Evolutionary conservation across 2,329 filamentous ascomycete genomes (phyloP).

Genomic region (Chaetomiaceae sp.): DNA sequence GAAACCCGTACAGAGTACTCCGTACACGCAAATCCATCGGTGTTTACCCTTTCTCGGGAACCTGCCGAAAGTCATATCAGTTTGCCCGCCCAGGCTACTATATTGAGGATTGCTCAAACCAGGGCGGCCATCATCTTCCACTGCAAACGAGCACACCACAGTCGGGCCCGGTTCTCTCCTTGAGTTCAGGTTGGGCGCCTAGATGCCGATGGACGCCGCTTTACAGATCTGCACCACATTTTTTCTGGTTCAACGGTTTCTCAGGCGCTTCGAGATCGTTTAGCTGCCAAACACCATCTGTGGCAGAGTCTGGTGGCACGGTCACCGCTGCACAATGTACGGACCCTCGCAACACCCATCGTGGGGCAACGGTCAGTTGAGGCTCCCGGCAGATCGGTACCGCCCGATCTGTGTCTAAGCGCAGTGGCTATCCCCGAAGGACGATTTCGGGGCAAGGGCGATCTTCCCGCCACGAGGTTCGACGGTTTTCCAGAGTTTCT

Average conservation of each 20-base stretch:
- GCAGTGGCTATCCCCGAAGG: neutral
- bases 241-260: too few relatives aligned
- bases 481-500: neutral
- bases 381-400: conserved; percentile 16
- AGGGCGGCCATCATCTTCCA: too few relatives aligned
- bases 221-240: too few relatives aligned
- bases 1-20: too few relatives aligned
- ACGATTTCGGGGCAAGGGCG: neutral
- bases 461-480: neutral
- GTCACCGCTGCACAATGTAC: conserved; percentile 15
- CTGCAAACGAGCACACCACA: too few relatives aligned
- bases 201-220: too few relatives aligned
- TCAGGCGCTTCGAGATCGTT: neutral
- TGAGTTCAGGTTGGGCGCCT: too few relatives aligned
- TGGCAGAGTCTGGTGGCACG: conserved; percentile 8
- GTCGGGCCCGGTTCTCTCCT: too few relatives aligned
- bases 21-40: conserved; percentile 14
- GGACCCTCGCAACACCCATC: conserved; percentile 1
- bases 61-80: neutral
- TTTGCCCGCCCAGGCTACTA: neutral
- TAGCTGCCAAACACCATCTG: conserved; percentile 1
- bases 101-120: neutral
- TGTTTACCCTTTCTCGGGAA: conserved; percentile 4
- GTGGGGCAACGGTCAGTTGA: conserved; percentile 2
- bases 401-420: neutral